These are phyloP conservation scores for Sugiyamaella marilandica DNA, from an alignment of 805 yeast species.

Conservation along the genomic window DNA sequence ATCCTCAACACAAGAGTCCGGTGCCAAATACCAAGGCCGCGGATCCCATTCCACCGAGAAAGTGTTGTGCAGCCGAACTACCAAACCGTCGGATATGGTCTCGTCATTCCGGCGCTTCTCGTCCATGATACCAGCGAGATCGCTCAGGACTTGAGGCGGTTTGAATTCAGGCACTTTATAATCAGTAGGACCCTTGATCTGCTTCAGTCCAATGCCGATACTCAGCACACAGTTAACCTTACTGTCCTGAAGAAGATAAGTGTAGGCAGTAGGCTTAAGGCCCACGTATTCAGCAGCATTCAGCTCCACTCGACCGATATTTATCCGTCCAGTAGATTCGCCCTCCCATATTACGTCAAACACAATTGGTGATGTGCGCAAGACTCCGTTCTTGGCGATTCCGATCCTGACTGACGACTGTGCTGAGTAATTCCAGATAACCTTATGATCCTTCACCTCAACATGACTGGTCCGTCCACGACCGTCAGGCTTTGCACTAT, in stretches of 20 bases:
- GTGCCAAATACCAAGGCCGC: constrained; percentile 52
- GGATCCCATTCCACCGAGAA: constrained; percentile 60
- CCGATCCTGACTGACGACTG: constrained; percentile 40
- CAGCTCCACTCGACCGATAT: constrained; percentile 61
- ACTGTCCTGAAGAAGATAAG: constrained; percentile 65
- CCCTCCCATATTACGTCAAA: constrained; percentile 45
- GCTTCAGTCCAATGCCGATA: constrained; percentile 33
- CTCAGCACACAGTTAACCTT: constrained; percentile 73
- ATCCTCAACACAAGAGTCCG: constrained; percentile 69
- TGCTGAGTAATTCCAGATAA: constrained; percentile 43
- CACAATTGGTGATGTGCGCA: constrained; percentile 36
- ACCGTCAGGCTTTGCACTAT: constrained; percentile 42
- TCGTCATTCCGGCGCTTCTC: constrained; percentile 22
- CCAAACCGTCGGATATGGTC: constrained; percentile 8
- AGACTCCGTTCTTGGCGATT: constrained; percentile 34
- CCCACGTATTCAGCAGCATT: constrained; percentile 68
- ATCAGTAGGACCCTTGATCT: constrained; percentile 42
- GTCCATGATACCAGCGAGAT: constrained; percentile 42
- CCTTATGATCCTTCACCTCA: constrained; percentile 48
- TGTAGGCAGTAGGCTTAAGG: constrained; percentile 45
- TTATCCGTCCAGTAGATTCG: constrained; percentile 37
- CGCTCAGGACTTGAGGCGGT: constrained; percentile 44
- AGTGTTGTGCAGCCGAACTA: constrained; percentile 39
- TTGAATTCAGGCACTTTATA: constrained; percentile 38
- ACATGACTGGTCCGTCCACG: constrained; percentile 44